Conservation (phyloP, 2,329 filamentous ascomycete species). For the Aspergillus alliaceus region DNA sequence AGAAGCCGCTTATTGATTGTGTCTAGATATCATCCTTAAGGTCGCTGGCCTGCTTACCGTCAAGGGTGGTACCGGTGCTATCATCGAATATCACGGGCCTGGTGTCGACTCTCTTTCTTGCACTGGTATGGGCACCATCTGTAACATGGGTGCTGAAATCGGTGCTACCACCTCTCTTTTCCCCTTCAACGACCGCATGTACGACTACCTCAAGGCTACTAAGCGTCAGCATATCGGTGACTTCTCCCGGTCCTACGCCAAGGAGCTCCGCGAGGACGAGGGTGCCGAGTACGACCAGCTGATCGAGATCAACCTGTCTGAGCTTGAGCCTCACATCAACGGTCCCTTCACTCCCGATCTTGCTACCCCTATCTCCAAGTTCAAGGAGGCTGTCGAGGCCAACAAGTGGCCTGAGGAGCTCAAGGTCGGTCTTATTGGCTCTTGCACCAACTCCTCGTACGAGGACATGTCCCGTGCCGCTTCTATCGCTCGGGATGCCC, state of each 20-base stretch:
- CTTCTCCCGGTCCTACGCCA: constrained; percentile 78
- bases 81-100: constrained; percentile 60
- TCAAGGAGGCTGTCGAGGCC: constrained; percentile 87
- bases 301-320: constrained; percentile 91
- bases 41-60: constrained; percentile 95
- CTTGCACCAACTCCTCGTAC: constrained; percentile 91
- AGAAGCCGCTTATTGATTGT: not conserved
- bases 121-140: constrained; percentile 86
- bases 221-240: constrained; percentile 90
- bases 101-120: constrained; percentile 73
- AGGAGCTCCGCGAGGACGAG: constrained; percentile 83
- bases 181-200: constrained; percentile 97
- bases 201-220: constrained; percentile 89
- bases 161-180: constrained; percentile 85
- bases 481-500: constrained; percentile 85
- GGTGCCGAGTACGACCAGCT: constrained; percentile 93
- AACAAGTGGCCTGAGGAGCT: constrained; percentile 96
- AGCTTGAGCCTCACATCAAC: constrained; percentile 97
- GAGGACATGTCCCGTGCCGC: constrained; percentile 93
- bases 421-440: constrained; percentile 95
- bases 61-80: constrained; percentile 94
- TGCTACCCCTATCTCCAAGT: constrained; percentile 96
- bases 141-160: constrained; percentile 67
- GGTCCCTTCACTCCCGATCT: constrained; percentile 98
- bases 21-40: constrained; percentile 88